Conservation (phyloP, 176 grass and related monocot genomes). For the Elaeis guineensis region DNA sequence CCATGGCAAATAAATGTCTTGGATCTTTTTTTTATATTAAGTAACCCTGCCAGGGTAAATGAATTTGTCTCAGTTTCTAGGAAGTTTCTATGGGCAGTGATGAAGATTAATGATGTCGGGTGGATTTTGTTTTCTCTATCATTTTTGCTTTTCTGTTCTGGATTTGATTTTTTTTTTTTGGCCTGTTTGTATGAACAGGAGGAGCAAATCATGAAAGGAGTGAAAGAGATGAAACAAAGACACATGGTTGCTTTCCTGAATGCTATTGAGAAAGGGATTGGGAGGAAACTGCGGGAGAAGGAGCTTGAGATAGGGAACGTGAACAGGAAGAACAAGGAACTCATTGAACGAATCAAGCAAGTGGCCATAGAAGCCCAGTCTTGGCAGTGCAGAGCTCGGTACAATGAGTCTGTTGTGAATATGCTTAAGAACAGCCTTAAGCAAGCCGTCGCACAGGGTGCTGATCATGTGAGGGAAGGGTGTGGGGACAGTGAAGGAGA, state of each 20-base stretch:
- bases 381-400: constrained; percentile 30
- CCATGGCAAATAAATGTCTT: too few species aligned
- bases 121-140: too few species aligned
- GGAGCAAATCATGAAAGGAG: constrained; percentile 22
- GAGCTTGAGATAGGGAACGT: constrained; percentile 39
- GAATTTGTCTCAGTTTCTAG: too few species aligned
- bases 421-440: constrained; percentile 35
- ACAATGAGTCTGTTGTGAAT: constrained; percentile 34
- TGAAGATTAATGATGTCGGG: too few species aligned
- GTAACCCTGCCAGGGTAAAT: too few species aligned
- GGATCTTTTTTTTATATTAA: too few species aligned
- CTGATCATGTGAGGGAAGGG: constrained; percentile 38
- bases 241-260: constrained; percentile 24
- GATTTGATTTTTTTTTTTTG: too few species aligned
- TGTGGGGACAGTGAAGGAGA: constrained; percentile 39
- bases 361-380: constrained; percentile 38
- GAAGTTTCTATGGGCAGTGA: too few species aligned
- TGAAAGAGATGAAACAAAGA: constrained; percentile 41
- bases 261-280: constrained; percentile 27
- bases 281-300: constrained; percentile 47
- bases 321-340: constrained; percentile 40
- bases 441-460: constrained; percentile 27
- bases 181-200: constrained; percentile 3
- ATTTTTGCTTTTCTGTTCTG: too few species aligned
- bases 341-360: constrained; percentile 42